A percentile compares a stretch with the other conserved stretches of the same genome.
phyloP scores from a whole-genome alignment of 192 early-diverging fungal genomes.

The Backusella liffmaniae region DNA sequence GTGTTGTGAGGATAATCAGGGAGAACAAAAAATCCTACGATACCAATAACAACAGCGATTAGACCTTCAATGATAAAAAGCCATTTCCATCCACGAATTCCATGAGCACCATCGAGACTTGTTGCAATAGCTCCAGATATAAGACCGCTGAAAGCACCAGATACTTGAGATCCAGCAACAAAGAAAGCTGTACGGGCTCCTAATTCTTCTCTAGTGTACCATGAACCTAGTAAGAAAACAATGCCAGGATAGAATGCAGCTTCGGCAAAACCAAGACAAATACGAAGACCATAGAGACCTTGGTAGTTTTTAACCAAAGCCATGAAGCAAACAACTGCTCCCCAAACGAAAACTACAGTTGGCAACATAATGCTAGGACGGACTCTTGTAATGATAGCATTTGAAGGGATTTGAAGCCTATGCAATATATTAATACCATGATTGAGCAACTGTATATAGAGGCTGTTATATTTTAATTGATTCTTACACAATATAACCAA shows the following conservation, averaged over 20 bases:
- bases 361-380: conserved; percentile 30
- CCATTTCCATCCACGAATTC: conserved; percentile 46
- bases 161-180: conserved; percentile 29
- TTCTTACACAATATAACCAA: conserved; percentile 44
- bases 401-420: conserved; percentile 28
- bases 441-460: not conserved
- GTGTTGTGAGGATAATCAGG: conserved; percentile 56
- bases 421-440: not conserved
- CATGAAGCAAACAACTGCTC: conserved; percentile 28
- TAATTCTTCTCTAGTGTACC: conserved; percentile 39
- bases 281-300: conserved; percentile 36
- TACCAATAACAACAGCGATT: conserved; percentile 46
- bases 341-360: conserved; percentile 21
- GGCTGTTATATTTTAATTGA: conserved; percentile 2
- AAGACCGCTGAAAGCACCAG: conserved; percentile 26
- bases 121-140: conserved; percentile 20
- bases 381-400: conserved; percentile 24
- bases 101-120: conserved; percentile 47
- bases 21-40: conserved; percentile 40
- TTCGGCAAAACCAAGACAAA: conserved; percentile 36
- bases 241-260: conserved; percentile 28
- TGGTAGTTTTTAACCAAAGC: conserved; percentile 21
- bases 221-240: conserved; percentile 37
- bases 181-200: conserved; percentile 37
- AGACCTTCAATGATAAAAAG: conserved; percentile 60